Base-by-base conservation (phyloP, 768 basidiomycete genomes). In the Suillus tomentosus region DNA sequence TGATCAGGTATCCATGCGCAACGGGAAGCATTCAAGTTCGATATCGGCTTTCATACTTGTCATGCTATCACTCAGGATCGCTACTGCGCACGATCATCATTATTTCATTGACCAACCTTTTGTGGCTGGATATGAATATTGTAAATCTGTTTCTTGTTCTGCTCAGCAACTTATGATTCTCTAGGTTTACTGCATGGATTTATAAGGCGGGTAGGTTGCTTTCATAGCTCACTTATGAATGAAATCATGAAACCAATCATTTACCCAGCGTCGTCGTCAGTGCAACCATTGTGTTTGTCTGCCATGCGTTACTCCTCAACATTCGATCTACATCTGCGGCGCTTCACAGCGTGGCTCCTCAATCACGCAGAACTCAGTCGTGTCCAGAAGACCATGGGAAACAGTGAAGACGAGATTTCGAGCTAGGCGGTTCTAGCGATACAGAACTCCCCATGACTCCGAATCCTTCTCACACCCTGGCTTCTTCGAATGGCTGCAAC, bases 361-460 rank as follows among this genome's bases (percentile, higher is more conserved):
- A 81, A 73, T 66, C 76, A 78, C 65, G 74, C 76, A 13, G 79
- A 82, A 71, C 76, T 81, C n/a, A 77, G 74, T 58, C 78, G 81
- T 15, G 76, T 81, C 1, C 72, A 66, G 2, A 79, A 77, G 77
- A 73, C 71, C 37, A 66, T 57, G 24, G 79, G 78, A 7, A 67
- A 71, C 3, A 72, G 70, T n/a, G 74, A 76, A 36, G 75, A 76
- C 37, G 79, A 79, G 65, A 68, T 80, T 53, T 54, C 31, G 64
- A 57, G 22, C 19, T 42, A 11, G 3, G 40, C 17, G 3, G 36
- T 27, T 42, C 24, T 10, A 10, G 17, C 24, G 11, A 40, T 2
- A 8, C 57, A 3, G 39, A 40, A 58, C 39, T 58, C 17, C 57
- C 39, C 24, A 40, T 57, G 56, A 11, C 17, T 31, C 31, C 31